Evolutionary conservation across 352 stramenopile species (phyloP).

Genomic region (Phytophthora citrophthora): DNA sequence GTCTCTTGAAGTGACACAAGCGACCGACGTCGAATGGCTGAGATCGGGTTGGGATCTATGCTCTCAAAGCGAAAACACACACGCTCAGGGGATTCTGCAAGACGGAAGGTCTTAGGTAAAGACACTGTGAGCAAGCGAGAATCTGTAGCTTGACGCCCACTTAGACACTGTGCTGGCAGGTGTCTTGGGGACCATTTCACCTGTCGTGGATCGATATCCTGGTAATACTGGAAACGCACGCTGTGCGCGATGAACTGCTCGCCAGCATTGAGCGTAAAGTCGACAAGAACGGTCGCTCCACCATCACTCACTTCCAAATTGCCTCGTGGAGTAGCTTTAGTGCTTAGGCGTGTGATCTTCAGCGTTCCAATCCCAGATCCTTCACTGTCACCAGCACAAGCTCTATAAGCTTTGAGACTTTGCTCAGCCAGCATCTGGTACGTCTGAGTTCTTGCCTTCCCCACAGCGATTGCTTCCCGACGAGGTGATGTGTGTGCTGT

Average conservation of each 20-base stretch:
- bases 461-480: constrained; percentile 35
- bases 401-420: constrained; percentile 42
- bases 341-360: constrained; percentile 25
- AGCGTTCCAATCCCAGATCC: constrained; percentile 11
- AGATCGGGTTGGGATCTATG: constrained; percentile 37
- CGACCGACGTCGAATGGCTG: constrained; percentile 51
- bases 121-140: constrained; percentile 54
- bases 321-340: constrained; percentile 11
- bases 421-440: constrained; percentile 69
- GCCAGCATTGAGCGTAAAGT: constrained; percentile 78
- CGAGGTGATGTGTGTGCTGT: constrained; percentile 25
- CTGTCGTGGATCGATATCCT: constrained; percentile 46
- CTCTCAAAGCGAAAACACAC: constrained; percentile 69
- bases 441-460: constrained; percentile 53
- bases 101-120: constrained; percentile 55
- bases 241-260: constrained; percentile 83
- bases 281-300: constrained; percentile 61
- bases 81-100: constrained; percentile 56
- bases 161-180: constrained; percentile 51
- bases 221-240: constrained; percentile 72
- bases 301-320: constrained; percentile 17
- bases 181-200: constrained; percentile 67
- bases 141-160: constrained; percentile 45
- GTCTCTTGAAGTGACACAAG: constrained; percentile 66
- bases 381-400: constrained; percentile 9